phyloP scores from a whole-genome alignment of 1,284 basidiomycete species.

The Coriolopsis trogii region DNA sequence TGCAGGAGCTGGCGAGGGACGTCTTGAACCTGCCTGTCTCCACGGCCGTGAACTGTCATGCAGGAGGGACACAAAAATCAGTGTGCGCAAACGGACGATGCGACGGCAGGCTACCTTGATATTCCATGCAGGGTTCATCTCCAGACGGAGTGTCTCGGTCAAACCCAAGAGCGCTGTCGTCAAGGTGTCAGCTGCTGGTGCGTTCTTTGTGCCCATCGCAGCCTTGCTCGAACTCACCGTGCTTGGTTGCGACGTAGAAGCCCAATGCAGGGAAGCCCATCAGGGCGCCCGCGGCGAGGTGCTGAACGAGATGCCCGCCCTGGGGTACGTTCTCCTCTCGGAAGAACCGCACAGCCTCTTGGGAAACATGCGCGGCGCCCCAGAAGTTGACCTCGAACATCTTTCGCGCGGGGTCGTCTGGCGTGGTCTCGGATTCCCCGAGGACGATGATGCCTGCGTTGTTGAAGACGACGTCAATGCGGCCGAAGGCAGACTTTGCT shows the following conservation, averaged over 20 bases:
- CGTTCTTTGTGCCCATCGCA: neutral
- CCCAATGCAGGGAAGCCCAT: constrained; percentile 25
- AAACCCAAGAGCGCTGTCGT: constrained; percentile 39
- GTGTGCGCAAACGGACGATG: neutral
- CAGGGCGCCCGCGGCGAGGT: constrained; percentile 34
- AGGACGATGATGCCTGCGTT: constrained; percentile 38
- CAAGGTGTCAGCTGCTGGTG: too few species aligned
- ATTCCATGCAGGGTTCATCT: constrained; percentile 35
- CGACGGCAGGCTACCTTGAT: constrained; percentile 29
- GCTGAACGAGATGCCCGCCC: constrained; percentile 38
- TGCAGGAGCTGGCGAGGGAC: neutral
- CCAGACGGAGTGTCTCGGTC: constrained; percentile 32
- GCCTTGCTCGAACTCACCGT: constrained; percentile 20
- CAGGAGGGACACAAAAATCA: neutral
- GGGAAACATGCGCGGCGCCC: constrained; percentile 38
- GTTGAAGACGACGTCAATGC: constrained; percentile 47
- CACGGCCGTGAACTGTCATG: constrained; percentile 11
- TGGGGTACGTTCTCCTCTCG: constrained; percentile 39
- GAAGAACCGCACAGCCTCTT: constrained; percentile 40
- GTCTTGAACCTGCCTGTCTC: constrained; percentile 22
- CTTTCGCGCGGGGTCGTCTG: constrained; percentile 33
- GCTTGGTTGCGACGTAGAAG: constrained; percentile 36
- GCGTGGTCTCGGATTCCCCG: constrained; percentile 33
- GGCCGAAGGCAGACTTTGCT: constrained; percentile 39
- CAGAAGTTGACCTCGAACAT: constrained; percentile 44